These are phyloP conservation scores for Huntiella bhutanensis DNA, from an alignment of 2,329 filamentous ascomycete genomes.

Conservation along the genomic window DNA sequence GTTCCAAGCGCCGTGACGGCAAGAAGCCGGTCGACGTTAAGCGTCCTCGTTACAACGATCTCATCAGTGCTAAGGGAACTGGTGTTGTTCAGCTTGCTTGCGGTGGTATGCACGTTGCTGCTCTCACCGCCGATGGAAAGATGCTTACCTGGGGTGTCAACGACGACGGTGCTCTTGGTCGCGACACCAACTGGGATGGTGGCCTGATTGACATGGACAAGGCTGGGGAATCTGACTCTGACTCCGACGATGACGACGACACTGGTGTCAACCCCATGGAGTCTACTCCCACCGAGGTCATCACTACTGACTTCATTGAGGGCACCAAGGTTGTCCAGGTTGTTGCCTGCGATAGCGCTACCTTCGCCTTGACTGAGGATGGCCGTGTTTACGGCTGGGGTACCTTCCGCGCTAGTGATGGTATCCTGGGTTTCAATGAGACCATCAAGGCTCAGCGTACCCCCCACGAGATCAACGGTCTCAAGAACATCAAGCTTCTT, in stretches of 20 bases:
- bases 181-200: slow-evolving; percentile 52
- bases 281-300: slow-evolving; percentile 44
- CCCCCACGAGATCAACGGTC: slow-evolving; percentile 36
- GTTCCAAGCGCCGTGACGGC: slow-evolving; percentile 41
- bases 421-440: slow-evolving; percentile 44
- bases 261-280: slow-evolving; percentile 53
- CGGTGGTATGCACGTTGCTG: slow-evolving; percentile 67
- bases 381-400: slow-evolving; percentile 71
- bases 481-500: slow-evolving; percentile 47
- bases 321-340: slow-evolving; percentile 45
- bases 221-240: slow-evolving; percentile 32
- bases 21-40: slow-evolving; percentile 53
- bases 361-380: slow-evolving; percentile 56
- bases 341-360: slow-evolving; percentile 54
- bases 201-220: slow-evolving; percentile 38
- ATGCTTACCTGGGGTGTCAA: slow-evolving; percentile 80
- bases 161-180: slow-evolving; percentile 62
- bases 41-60: slow-evolving; percentile 66
- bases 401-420: slow-evolving; percentile 50
- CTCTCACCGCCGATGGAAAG: slow-evolving; percentile 60
- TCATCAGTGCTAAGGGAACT: slow-evolving; percentile 37
- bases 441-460: slow-evolving; percentile 29
- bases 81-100: slow-evolving; percentile 60
- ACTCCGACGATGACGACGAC: slow-evolving; percentile 39
- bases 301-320: slow-evolving; percentile 37